Conservation (phyloP, 2,329 filamentous ascomycete species). For the Xylariaceae sp. region DNA sequence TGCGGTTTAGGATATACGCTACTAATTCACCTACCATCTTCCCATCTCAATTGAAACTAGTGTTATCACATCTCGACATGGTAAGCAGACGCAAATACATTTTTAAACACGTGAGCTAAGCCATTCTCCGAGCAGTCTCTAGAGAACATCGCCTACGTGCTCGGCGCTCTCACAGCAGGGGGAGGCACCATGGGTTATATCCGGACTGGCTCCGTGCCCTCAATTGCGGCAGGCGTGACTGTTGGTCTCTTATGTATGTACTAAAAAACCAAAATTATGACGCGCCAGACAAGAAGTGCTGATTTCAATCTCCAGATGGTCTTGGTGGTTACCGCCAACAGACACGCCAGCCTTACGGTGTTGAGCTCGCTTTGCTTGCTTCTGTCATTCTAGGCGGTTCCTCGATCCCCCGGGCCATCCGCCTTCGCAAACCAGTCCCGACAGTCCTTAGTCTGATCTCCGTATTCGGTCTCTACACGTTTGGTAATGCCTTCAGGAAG, state of each 20-base stretch:
- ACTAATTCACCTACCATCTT: neutral
- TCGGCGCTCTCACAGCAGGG: conserved; percentile 82
- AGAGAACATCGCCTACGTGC: conserved; percentile 73
- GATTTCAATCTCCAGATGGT: conserved; percentile 59
- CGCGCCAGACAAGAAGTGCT: conserved; percentile 12
- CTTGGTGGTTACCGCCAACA: conserved; percentile 83
- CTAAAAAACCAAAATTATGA: neutral
- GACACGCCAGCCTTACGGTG: conserved; percentile 76
- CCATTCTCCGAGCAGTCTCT: conserved; percentile 41
- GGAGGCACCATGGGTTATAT: conserved; percentile 89
- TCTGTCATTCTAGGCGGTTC: conserved; percentile 84
- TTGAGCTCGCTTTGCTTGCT: conserved; percentile 88
- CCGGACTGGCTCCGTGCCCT: conserved; percentile 84
- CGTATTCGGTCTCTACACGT: conserved; percentile 77
- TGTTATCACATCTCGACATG: conserved; percentile 26
- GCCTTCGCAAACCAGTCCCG: conserved; percentile 83
- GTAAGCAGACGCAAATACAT: conserved; percentile 22
- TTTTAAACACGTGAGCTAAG: conserved; percentile 30
- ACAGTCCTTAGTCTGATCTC: conserved; percentile 80
- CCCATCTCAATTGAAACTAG: neutral
- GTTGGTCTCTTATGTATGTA: conserved; percentile 72
- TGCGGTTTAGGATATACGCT: neutral
- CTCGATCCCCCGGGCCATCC: conserved; percentile 85
- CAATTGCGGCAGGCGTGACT: conserved; percentile 80
- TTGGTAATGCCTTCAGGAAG: conserved; percentile 71